These are phyloP conservation scores for Yamagishiella unicocca DNA, from an alignment of 139 green algal genomes.

Conservation along the genomic window DNA sequence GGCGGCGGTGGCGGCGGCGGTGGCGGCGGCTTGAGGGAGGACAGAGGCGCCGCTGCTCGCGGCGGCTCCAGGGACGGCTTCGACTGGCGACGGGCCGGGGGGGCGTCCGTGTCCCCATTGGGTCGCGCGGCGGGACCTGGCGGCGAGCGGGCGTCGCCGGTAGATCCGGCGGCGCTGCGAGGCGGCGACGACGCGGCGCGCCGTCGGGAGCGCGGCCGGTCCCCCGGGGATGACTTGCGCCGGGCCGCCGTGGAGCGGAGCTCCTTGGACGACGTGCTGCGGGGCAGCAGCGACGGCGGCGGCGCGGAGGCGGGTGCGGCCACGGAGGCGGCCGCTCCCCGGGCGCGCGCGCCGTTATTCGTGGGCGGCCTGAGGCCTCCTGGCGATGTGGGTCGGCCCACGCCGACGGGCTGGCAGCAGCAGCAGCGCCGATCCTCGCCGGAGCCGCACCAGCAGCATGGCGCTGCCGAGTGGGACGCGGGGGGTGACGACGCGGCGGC, in stretches of 20 bases:
- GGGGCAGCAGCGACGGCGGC: background rate
- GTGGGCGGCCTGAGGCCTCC: constrained; percentile 10
- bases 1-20: background rate
- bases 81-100: background rate
- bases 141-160: background rate
- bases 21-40: background rate
- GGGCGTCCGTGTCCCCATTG: background rate
- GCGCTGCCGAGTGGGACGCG: no score
- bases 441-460: constrained; percentile 1
- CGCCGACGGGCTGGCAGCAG: background rate
- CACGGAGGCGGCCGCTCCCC: background rate
- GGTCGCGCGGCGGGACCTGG: background rate
- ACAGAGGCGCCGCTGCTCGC: background rate
- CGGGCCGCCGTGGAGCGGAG: background rate
- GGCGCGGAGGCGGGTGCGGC: background rate
- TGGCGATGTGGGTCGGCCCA: background rate
- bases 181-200: background rate
- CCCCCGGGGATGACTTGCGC: background rate
- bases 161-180: background rate
- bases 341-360: constrained; percentile 1
- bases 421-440: background rate
- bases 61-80: no score
- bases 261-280: no score
- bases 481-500: no score
- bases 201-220: background rate